These are phyloP conservation scores for Pouteria glomerata DNA, from an alignment of 148 eudicot species.

Conservation along the genomic window DNA sequence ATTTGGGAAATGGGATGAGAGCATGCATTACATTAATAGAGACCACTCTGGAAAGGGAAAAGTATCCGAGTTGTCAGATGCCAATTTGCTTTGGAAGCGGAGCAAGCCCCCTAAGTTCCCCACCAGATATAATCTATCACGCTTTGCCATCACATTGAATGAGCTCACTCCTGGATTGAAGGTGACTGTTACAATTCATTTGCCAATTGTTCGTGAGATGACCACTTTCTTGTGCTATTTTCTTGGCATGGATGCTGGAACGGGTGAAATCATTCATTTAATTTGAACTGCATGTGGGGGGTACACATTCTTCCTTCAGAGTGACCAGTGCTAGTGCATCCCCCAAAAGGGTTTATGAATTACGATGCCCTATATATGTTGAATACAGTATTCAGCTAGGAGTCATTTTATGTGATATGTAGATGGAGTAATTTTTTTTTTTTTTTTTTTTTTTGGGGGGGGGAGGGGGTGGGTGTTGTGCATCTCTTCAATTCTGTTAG, in stretches of 20 bases:
- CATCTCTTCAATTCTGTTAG: background rate
- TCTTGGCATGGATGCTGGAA: background rate
- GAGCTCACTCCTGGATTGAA: conserved; percentile 82
- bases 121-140: conserved; percentile 87
- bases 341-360: background rate
- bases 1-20: conserved; percentile 98
- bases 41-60: conserved; percentile 76
- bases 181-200: conserved; percentile 32
- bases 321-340: background rate
- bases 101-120: conserved; percentile 75
- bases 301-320: background rate
- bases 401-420: background rate
- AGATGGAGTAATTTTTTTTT: background rate
- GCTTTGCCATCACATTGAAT: conserved; percentile 89
- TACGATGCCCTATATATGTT: background rate
- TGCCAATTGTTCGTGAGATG: background rate
- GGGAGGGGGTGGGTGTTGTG: too few species aligned
- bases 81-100: conserved; percentile 80
- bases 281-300: too few species aligned
- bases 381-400: background rate
- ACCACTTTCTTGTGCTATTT: background rate
- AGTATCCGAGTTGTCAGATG: conserved; percentile 47
- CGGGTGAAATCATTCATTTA: background rate
- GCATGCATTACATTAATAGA: conserved; percentile 81
- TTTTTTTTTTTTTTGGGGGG: too few species aligned